Percentiles rank a stretch among this genome's conserved stretches.
phyloP scores from a whole-genome alignment of 1,284 basidiomycete genomes.

The Trichosporon faecale region DNA sequence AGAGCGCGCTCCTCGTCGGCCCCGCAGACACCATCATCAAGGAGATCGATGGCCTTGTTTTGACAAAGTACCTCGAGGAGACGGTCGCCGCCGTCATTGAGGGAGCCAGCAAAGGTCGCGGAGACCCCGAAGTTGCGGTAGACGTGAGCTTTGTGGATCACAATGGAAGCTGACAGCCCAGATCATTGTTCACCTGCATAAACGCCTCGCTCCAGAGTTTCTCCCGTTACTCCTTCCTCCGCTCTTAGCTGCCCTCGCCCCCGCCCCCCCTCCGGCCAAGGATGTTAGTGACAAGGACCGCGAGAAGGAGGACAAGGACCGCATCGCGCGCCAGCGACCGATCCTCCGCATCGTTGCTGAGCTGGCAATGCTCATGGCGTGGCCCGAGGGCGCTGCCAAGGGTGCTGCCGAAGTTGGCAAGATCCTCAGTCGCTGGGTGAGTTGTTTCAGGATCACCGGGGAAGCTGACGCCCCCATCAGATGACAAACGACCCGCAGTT shows the following conservation, averaged over 20 bases:
- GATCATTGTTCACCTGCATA: slow-evolving; percentile 85
- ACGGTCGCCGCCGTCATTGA: slow-evolving; percentile 82
- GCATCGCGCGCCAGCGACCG: slow-evolving; percentile 77
- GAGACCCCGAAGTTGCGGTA: slow-evolving; percentile 83
- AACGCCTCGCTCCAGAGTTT: slow-evolving; percentile 75
- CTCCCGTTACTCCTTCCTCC: slow-evolving; percentile 67
- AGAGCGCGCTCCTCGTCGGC: slow-evolving; percentile 50
- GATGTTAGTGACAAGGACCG: slow-evolving; percentile 60
- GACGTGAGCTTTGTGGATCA: slow-evolving; percentile 61
- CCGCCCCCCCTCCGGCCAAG: slow-evolving; percentile 47
- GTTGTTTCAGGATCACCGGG: slow-evolving; percentile 30
- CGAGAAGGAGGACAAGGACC: slow-evolving; percentile 84
- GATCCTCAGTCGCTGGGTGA: slow-evolving; percentile 65
- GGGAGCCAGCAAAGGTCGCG: slow-evolving; percentile 76
- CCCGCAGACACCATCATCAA: slow-evolving; percentile 73
- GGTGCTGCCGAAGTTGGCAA: slow-evolving; percentile 72
- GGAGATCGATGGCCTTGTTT: slow-evolving; percentile 80
- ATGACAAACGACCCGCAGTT: slow-evolving; percentile 80
- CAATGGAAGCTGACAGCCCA: slow-evolving; percentile 44
- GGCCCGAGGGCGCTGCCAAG: slow-evolving; percentile 59
- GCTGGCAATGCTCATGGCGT: slow-evolving; percentile 73
- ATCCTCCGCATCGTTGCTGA: slow-evolving; percentile 84
- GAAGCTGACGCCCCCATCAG: slow-evolving; percentile 52
- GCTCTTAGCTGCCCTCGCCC: slow-evolving; percentile 65
- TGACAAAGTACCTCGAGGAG: slow-evolving; percentile 97